Evolutionary conservation across 768 basidiomycete species (phyloP).

Genomic region (Artomyces pyxidatus): DNA sequence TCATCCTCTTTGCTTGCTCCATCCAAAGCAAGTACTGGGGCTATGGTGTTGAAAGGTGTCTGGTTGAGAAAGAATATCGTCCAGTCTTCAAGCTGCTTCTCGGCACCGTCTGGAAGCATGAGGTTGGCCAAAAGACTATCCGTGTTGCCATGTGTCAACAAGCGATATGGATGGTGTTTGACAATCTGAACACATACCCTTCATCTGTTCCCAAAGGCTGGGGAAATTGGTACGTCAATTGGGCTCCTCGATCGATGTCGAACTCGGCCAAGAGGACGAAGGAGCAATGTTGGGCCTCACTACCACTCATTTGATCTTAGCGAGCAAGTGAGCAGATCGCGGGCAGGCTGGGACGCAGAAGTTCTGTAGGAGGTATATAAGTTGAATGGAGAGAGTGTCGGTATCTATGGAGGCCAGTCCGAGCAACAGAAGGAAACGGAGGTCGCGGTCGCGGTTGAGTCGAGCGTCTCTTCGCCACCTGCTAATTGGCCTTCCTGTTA

Average conservation of each 20-base stretch:
- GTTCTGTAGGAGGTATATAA: too few species aligned
- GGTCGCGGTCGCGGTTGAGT: too few species aligned
- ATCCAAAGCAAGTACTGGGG: slow-evolving; percentile 64
- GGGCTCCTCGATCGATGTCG: slow-evolving; percentile 91
- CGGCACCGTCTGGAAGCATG: slow-evolving; percentile 98
- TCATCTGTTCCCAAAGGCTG: slow-evolving; percentile 92
- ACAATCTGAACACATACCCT: slow-evolving; percentile 58
- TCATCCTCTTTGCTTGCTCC: slow-evolving; percentile 20
- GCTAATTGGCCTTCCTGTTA: too few species aligned
- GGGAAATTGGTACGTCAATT: slow-evolving; percentile 93
- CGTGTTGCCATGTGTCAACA: too few species aligned
- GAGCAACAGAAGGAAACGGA: too few species aligned
- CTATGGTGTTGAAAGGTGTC: slow-evolving; percentile 79
- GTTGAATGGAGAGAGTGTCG: too few species aligned
- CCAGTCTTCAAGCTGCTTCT: slow-evolving; percentile 93
- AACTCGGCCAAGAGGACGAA: slow-evolving; percentile 98
- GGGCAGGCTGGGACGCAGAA: too few species aligned
- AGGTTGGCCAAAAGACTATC: slow-evolving; percentile 85
- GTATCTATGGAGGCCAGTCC: too few species aligned
- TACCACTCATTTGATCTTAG: slow-evolving; percentile 58
- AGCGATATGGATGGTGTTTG: too few species aligned
- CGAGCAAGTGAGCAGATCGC: too few species aligned
- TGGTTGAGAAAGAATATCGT: slow-evolving; percentile 98
- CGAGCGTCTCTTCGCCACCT: too few species aligned
- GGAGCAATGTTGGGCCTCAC: slow-evolving; percentile 71